phyloP scores from a whole-genome alignment of 495 filamentous ascomycete genomes.

The Hypoxylon subgilvum region DNA sequence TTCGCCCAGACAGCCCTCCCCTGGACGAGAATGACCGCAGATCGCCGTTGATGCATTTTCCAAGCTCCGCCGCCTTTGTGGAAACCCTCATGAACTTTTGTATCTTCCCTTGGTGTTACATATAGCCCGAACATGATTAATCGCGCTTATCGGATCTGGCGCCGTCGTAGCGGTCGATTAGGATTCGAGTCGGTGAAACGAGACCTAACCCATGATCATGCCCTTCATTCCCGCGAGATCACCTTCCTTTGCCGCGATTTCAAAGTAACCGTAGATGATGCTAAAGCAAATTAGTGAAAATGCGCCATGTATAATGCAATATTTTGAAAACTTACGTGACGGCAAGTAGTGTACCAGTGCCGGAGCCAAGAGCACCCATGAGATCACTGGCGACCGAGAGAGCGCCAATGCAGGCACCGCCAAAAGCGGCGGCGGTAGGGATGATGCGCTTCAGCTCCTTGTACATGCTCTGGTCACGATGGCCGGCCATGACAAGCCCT shows the following conservation, averaged over 20 bases:
- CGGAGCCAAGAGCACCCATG: conserved; percentile 92
- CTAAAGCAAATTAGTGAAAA: conserved; percentile 53
- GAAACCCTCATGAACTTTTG: conserved; percentile 43
- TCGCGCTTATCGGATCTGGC: conserved; percentile 34
- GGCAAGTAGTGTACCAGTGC: conserved; percentile 96
- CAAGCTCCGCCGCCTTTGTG: conserved; percentile 39
- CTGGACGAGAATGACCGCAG: conserved; percentile 27
- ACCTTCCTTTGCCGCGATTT: conserved; percentile 98
- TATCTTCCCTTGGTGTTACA: conserved; percentile 41
- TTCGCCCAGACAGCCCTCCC: conserved; percentile 9
- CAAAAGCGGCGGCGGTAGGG: conserved; percentile 96
- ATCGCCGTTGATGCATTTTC: conserved; percentile 42
- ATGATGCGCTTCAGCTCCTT: conserved; percentile 99
- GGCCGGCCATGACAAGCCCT: conserved; percentile 98
- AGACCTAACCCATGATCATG: conserved; percentile 70
- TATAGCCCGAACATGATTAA: conserved; percentile 33
- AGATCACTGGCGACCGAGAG: conserved; percentile 95
- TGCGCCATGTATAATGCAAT: neutral
- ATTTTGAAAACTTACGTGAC: conserved; percentile 99
- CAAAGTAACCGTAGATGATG: conserved; percentile 98
- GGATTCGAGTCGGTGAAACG: conserved; percentile 11
- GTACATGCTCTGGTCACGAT: conserved; percentile 99
- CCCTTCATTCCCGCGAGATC: conserved; percentile 92
- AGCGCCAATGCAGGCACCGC: conserved; percentile 98
- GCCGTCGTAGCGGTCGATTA: conserved; percentile 24